Base-by-base conservation (phyloP, 768 basidiomycete genomes). In the Xerocomellus amylosporus region DNA sequence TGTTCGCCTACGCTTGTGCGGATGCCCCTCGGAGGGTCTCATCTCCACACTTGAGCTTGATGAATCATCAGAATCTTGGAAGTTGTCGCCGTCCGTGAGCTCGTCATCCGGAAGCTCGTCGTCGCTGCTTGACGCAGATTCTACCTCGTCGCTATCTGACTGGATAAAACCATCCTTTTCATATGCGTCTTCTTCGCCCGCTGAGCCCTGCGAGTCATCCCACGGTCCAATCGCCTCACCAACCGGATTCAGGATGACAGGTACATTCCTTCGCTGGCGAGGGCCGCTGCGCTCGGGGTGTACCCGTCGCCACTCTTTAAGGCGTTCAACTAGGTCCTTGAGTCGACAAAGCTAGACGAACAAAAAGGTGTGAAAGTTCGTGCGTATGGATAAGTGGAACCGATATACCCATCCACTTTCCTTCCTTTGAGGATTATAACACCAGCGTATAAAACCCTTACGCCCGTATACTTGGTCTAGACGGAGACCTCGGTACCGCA, bases 161-260 rank as follows among this genome's bases (percentile, higher is more conserved):
- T 34, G 37, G 5, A 59, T 10, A 26, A 62, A 65, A 15, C 13
- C 1, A 8, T 59, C 56, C 3, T 1, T 20, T 3, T 62, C 60
- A 12, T 55, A 51, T n/a, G n/a, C n/a, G n/a, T n/a, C 1, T 47
- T 53, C 53, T 44, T 64, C 64, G 1, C 2, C 61, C 4, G 60
- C 60, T 2, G 60, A 57, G 8, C 57, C 58, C 2, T 1, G 17
- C 3, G 7, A 34, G 12, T 63, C 60, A 37, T 66, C 39, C 57
- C 57, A 50, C 0, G 48, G 51, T 22, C 64, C 64, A 9, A 65
- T 19, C 2, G 49, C 46, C 14, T 64, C 56, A 14, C 63, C 56
- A 6, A 49, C 47, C 0, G 56, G 63, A 40, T 64, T 58, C 40
- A 54, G 51, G 10, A 64, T 51, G 15, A 28, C 0, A 12, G 42